These are phyloP conservation scores for Peniophora sp. DNA, from an alignment of 1,284 basidiomycete species.

Conservation along the genomic window DNA sequence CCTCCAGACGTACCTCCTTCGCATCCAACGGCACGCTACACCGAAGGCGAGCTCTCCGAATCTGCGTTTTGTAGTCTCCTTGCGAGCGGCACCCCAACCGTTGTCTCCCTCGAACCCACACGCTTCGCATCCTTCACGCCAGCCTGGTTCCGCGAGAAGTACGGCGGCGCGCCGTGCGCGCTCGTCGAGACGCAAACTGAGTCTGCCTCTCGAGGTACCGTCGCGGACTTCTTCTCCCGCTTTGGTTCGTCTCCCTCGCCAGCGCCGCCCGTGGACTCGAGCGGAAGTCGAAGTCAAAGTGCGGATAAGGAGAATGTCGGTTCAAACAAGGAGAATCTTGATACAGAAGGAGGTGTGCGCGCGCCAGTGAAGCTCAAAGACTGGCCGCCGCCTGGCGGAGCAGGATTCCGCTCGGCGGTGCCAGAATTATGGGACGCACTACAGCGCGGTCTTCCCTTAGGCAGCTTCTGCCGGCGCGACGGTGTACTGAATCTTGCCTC, in stretches of 20 bases:
- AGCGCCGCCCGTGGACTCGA: too few relatives aligned
- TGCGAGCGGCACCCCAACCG: constrained; percentile 66
- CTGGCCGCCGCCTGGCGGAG: constrained; percentile 86
- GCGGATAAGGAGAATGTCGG: too few relatives aligned
- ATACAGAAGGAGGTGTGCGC: too few relatives aligned
- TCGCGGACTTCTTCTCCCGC: constrained; percentile 72
- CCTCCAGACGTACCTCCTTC: neutral
- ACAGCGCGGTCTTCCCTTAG: constrained; percentile 74
- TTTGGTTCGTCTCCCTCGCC: constrained; percentile 60
- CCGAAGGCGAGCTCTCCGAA: constrained; percentile 41
- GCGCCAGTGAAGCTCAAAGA: constrained; percentile 80
- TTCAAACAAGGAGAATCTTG: too few relatives aligned
- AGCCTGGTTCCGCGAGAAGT: constrained; percentile 67
- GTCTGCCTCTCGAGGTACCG: constrained; percentile 49
- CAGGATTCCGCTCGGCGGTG: constrained; percentile 60
- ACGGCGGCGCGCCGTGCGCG: constrained; percentile 60
- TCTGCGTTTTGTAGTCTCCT: constrained; percentile 64
- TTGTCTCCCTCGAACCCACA: constrained; percentile 66
- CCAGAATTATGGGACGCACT: constrained; percentile 90
- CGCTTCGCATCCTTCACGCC: constrained; percentile 60
- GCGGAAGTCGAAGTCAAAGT: constrained; percentile 27
- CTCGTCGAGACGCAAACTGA: constrained; percentile 79
- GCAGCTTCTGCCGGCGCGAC: constrained; percentile 82
- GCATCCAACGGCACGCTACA: neutral
- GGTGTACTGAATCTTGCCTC: constrained; percentile 83